These are phyloP conservation scores for Xylaria bambusicola DNA, from an alignment of 495 filamentous ascomycete genomes.

Conservation along the genomic window DNA sequence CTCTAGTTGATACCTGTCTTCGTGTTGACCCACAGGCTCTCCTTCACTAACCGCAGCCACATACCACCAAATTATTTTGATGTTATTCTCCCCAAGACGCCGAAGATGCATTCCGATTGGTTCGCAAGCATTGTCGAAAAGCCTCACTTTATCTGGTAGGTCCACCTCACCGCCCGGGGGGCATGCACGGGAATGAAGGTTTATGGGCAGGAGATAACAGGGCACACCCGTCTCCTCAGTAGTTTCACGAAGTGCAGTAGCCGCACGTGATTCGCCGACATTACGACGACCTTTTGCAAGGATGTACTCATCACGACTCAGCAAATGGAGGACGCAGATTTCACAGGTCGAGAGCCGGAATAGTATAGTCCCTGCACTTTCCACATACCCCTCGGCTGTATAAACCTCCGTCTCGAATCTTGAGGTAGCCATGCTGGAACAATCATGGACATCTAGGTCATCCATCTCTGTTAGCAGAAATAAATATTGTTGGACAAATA, in stretches of 20 bases:
- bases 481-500: no score
- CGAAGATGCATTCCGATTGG: constrained; percentile 45
- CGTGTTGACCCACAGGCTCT: background rate
- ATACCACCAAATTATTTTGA: constrained; percentile 52
- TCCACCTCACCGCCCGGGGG: constrained; percentile 25
- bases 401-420: background rate
- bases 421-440: background rate
- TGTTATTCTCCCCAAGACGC: constrained; percentile 24
- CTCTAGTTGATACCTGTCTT: background rate
- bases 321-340: constrained; percentile 36
- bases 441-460: no score
- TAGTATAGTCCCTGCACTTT: constrained; percentile 42
- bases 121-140: constrained; percentile 29
- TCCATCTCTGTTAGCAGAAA: no score
- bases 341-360: constrained; percentile 32
- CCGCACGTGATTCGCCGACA: constrained; percentile 32
- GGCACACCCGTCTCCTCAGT: constrained; percentile 42
- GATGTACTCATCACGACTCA: constrained; percentile 36
- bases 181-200: constrained; percentile 36
- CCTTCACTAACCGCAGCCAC: constrained; percentile 37
- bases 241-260: constrained; percentile 31
- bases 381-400: constrained; percentile 32
- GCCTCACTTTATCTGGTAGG: constrained; percentile 25
- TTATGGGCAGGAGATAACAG: constrained; percentile 38
- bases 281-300: constrained; percentile 47